These are phyloP conservation scores for Emmonsia crescens DNA, from an alignment of 2,329 filamentous ascomycete species.

Conservation along the genomic window DNA sequence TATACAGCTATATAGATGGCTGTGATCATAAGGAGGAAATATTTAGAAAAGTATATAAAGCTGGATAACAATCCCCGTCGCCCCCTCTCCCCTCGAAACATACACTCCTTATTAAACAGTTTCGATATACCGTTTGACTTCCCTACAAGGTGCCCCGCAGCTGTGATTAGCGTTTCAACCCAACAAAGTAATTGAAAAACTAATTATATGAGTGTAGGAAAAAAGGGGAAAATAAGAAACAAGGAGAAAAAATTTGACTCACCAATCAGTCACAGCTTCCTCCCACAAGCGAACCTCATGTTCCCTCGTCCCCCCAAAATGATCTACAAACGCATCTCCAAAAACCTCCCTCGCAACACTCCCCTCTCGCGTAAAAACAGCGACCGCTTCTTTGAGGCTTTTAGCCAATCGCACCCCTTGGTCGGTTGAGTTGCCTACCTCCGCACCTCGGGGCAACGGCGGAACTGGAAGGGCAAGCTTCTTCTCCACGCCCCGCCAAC, in stretches of 20 bases:
- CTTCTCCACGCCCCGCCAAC: slow-evolving; percentile 86
- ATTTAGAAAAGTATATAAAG: background rate
- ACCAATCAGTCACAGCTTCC: slow-evolving; percentile 95
- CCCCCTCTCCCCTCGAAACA: background rate
- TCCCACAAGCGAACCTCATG: slow-evolving; percentile 89
- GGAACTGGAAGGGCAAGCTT: slow-evolving; percentile 73
- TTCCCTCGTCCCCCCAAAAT: slow-evolving; percentile 83
- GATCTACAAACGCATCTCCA: slow-evolving; percentile 90
- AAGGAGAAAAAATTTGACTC: slow-evolving; percentile 31
- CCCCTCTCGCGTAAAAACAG: slow-evolving; percentile 60
- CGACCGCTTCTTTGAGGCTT: slow-evolving; percentile 72
- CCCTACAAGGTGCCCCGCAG: slow-evolving; percentile 39
- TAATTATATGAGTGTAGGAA: background rate
- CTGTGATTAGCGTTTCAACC: slow-evolving; percentile 2
- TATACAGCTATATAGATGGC: background rate
- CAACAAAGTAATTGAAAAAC: slow-evolving; percentile 6
- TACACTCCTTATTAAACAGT: slow-evolving; percentile 43
- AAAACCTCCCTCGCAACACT: slow-evolving; percentile 91
- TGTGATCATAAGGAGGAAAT: background rate
- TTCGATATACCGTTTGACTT: slow-evolving; percentile 67
- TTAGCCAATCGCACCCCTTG: slow-evolving; percentile 70
- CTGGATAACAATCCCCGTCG: background rate
- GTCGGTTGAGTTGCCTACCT: slow-evolving; percentile 62
- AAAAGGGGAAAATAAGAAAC: background rate
- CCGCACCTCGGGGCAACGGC: slow-evolving; percentile 73